Conservation (phyloP, 2,329 filamentous ascomycete species). For the Aspergillus transmontanensis region DNA sequence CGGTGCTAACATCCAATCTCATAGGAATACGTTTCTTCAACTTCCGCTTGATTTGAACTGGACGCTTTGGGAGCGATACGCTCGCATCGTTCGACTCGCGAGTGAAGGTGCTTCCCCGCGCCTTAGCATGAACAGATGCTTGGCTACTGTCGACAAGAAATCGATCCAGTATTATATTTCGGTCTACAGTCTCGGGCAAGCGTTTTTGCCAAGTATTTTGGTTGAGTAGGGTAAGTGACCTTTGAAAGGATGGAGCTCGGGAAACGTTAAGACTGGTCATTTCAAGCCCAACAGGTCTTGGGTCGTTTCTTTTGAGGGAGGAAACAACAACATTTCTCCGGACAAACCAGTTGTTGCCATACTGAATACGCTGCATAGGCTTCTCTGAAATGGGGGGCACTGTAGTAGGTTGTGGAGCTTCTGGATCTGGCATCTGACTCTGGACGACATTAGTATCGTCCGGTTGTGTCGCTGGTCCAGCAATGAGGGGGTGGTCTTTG, state of each 20-base stretch:
- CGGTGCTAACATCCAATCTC: constrained; percentile 49
- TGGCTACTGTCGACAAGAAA: constrained; percentile 32
- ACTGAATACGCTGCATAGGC: constrained; percentile 19
- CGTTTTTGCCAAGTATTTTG: constrained; percentile 29
- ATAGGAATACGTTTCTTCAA: constrained; percentile 44
- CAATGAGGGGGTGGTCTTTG: background rate
- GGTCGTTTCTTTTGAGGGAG: constrained; percentile 37
- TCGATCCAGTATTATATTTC: constrained; percentile 38
- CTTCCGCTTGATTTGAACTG: constrained; percentile 18
- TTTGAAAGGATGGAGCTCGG: constrained; percentile 30
- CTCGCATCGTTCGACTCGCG: constrained; percentile 2
- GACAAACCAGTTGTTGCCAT: constrained; percentile 37
- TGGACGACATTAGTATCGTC: constrained; percentile 8
- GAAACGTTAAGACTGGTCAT: constrained; percentile 20
- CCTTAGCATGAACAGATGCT: constrained; percentile 6
- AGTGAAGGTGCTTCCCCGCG: background rate
- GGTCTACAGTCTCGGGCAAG: constrained; percentile 17
- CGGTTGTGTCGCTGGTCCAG: background rate
- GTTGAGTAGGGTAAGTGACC: constrained; percentile 36
- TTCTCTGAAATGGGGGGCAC: background rate
- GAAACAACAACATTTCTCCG: constrained; percentile 37
- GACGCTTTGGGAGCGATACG: constrained; percentile 14
- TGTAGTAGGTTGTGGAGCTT: constrained; percentile 2
- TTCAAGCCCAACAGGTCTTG: constrained; percentile 40
- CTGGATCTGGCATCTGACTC: background rate